Percentiles rank a stretch among this genome's conserved stretches.
These are phyloP conservation scores for Beauveria medogensis DNA, from an alignment of 2,329 filamentous ascomycete genomes.

Conservation along the genomic window DNA sequence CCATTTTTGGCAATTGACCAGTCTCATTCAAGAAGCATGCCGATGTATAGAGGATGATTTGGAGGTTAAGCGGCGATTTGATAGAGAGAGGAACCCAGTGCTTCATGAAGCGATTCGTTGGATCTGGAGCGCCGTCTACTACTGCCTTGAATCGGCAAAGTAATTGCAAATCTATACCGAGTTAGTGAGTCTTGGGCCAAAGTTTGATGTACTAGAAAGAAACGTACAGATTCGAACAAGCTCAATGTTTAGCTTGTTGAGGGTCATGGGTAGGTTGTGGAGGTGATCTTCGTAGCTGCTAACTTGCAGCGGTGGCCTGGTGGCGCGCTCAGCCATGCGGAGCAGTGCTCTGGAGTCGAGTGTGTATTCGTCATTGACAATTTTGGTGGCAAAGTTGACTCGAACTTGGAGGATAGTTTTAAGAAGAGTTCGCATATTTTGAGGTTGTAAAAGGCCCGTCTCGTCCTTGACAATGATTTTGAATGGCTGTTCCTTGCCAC, in stretches of 20 bases:
- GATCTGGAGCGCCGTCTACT: slow-evolving; percentile 39
- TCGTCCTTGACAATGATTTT: slow-evolving; percentile 11
- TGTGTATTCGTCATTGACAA: slow-evolving; percentile 23
- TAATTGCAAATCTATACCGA: slow-evolving; percentile 35
- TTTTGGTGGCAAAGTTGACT: slow-evolving; percentile 22
- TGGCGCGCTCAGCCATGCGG: slow-evolving; percentile 16
- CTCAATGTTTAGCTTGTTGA: slow-evolving; percentile 36
- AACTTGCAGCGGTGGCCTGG: slow-evolving; percentile 17
- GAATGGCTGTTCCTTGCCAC: slow-evolving; percentile 5
- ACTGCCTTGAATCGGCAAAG: slow-evolving; percentile 43
- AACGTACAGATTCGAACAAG: slow-evolving; percentile 40
- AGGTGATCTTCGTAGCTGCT: slow-evolving; percentile 28
- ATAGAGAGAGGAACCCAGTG: slow-evolving; percentile 40
- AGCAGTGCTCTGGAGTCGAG: slow-evolving; percentile 20
- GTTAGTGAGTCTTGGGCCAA: neutral
- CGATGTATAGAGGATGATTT: slow-evolving; percentile 42
- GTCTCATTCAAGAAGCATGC: slow-evolving; percentile 44
- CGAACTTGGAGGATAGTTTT: slow-evolving; percentile 23
- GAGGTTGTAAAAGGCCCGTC: slow-evolving; percentile 13
- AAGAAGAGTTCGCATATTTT: slow-evolving; percentile 21
- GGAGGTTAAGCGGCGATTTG: slow-evolving; percentile 40
- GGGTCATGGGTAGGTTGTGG: slow-evolving; percentile 32
- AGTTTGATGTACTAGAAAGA: neutral
- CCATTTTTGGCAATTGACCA: slow-evolving; percentile 35
- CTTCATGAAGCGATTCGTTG: slow-evolving; percentile 37